Evolutionary conservation across 805 yeast species (phyloP).

Genomic region (Maudiozyma saulgeensis): DNA sequence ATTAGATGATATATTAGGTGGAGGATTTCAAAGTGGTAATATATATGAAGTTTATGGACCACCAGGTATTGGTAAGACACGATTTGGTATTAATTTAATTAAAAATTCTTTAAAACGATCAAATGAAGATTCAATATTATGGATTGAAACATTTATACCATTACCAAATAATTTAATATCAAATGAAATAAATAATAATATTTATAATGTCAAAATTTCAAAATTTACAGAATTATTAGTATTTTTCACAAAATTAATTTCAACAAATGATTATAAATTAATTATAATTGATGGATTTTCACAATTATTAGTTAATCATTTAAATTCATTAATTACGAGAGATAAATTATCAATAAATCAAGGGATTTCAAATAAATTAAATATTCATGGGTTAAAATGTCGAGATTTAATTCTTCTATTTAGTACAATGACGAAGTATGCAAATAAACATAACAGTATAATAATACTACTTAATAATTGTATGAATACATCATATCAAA

Average conservation of each 20-base stretch:
- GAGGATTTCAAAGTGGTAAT: constrained; percentile 21
- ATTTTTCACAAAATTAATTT: constrained; percentile 15
- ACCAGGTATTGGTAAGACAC: constrained; percentile 27
- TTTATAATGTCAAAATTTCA: constrained; percentile 10
- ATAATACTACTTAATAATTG: constrained; percentile 23
- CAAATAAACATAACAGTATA: constrained; percentile 13
- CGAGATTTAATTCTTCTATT: constrained; percentile 18
- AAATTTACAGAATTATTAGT: constrained; percentile 20
- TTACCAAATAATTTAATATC: constrained; percentile 3
- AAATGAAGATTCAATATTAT: constrained; percentile 14
- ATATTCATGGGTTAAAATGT: constrained; percentile 23
- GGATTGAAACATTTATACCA: constrained; percentile 23
- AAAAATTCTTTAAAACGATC: constrained; percentile 2
- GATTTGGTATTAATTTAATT: constrained; percentile 16
- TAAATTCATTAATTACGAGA: constrained; percentile 4
- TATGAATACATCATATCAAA: constrained; percentile 25
- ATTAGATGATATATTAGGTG: constrained; percentile 17
- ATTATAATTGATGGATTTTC: constrained; percentile 28
- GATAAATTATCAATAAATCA: background rate
- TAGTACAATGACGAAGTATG: constrained; percentile 23
- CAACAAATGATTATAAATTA: constrained; percentile 8
- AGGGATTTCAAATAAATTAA: background rate
- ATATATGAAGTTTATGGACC: constrained; percentile 29
- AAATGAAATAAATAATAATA: background rate
- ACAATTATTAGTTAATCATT: constrained; percentile 19